Conservation (phyloP, 129 eudicot genomes). For the Artemisia annua region DNA sequence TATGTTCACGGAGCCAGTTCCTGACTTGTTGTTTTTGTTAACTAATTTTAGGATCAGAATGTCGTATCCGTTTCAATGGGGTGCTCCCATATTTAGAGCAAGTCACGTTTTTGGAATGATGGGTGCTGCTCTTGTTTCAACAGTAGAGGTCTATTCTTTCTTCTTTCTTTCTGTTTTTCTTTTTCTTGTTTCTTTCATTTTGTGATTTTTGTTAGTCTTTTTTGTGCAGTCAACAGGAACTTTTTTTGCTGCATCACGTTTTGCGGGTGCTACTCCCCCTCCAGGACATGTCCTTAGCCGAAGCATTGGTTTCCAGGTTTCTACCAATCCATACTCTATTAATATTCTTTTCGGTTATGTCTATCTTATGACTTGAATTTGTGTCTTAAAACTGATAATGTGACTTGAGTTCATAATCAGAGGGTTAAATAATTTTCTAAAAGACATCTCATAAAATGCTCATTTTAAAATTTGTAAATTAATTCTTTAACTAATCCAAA, state of each 20-base stretch:
- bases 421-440: too few species aligned
- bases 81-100: conserved; percentile 94
- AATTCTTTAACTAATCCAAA: too few species aligned
- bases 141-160: conserved; percentile 64
- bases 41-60: conserved; percentile 59
- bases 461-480: too few species aligned
- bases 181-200: conserved; percentile 1
- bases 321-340: background rate
- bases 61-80: conserved; percentile 97
- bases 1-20: background rate
- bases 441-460: too few species aligned
- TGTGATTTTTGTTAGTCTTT: background rate
- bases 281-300: conserved; percentile 88
- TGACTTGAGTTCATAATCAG: too few species aligned
- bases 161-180: background rate
- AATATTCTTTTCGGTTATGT: background rate
- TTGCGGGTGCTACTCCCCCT: conserved; percentile 93
- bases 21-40: background rate
- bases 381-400: too few species aligned
- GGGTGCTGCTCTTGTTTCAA: conserved; percentile 98
- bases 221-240: conserved; percentile 85
- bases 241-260: conserved; percentile 81
- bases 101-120: conserved; percentile 95
- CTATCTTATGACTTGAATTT: background rate
- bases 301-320: conserved; percentile 93